Percentiles rank a stretch among this genome's conserved stretches.
Evolutionary conservation across 2,329 filamentous ascomycete species (phyloP).

Genomic region (Colletotrichum horii): DNA sequence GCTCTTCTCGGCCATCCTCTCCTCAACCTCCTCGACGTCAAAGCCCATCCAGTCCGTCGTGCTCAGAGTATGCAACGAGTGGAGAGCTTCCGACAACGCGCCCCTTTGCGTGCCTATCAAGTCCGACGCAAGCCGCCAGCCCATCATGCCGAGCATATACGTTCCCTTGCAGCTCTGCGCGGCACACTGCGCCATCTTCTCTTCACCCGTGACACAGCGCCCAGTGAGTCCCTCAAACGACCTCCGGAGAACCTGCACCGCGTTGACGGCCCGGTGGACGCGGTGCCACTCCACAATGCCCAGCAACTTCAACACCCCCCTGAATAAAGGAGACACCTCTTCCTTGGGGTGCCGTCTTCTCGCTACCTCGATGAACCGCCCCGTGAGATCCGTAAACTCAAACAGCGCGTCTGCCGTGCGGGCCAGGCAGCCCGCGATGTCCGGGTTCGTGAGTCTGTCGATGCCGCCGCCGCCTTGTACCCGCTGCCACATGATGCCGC

Average conservation of each 20-base stretch:
- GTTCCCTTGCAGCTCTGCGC: background rate
- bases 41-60: background rate
- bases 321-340: background rate
- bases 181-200: background rate
- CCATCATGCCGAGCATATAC: background rate
- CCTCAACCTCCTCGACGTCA: background rate
- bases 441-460: background rate
- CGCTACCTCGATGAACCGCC: background rate
- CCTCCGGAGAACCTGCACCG: background rate
- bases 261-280: conserved; percentile 5
- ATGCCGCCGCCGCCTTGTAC: background rate
- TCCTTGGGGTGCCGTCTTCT: background rate
- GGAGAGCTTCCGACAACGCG: background rate
- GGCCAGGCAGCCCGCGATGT: background rate
- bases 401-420: background rate
- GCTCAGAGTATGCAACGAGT: background rate
- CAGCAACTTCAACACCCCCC: background rate
- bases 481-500: background rate
- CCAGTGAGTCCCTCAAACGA: background rate
- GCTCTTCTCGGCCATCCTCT: background rate
- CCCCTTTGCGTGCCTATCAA: background rate
- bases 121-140: background rate
- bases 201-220: background rate
- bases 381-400: background rate
- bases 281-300: conserved; percentile 1